Evolutionary conservation across 768 basidiomycete species (phyloP).

Genomic region (Coprinopsis strossmayeri): DNA sequence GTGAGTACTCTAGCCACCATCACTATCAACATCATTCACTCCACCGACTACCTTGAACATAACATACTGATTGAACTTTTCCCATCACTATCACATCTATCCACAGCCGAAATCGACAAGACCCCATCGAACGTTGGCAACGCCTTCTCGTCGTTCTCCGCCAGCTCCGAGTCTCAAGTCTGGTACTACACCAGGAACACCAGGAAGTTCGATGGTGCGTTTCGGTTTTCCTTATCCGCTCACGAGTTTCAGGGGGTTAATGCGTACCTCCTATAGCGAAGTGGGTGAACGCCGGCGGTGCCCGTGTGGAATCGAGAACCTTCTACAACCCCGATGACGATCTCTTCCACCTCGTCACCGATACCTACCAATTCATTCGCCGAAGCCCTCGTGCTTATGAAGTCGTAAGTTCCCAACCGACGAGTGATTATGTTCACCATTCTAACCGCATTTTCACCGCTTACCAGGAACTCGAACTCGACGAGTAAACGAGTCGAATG

Average conservation of each 20-base stretch:
- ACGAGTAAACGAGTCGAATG: neutral
- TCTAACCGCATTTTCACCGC: neutral
- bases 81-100: neutral
- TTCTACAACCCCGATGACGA: slow-evolving; percentile 10
- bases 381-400: slow-evolving; percentile 4
- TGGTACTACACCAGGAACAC: slow-evolving; percentile 3
- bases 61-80: neutral
- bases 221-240: neutral
- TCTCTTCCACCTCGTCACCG: slow-evolving; percentile 10
- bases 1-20: neutral
- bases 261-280: slow-evolving; percentile 3
- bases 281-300: slow-evolving; percentile 10
- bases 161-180: slow-evolving; percentile 10
- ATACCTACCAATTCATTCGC: slow-evolving; percentile 1
- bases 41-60: no score
- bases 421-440: neutral
- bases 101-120: slow-evolving; percentile 1
- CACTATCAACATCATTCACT: neutral
- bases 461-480: slow-evolving; percentile 2
- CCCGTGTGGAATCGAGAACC: neutral
- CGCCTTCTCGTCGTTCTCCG: slow-evolving; percentile 5
- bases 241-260: neutral
- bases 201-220: slow-evolving; percentile 5
- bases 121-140: slow-evolving; percentile 10
- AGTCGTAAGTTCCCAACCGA: slow-evolving; percentile 4